Evolutionary conservation across 441 rosid species (phyloP).

Genomic region (Pelargonium cotyledonis): DNA sequence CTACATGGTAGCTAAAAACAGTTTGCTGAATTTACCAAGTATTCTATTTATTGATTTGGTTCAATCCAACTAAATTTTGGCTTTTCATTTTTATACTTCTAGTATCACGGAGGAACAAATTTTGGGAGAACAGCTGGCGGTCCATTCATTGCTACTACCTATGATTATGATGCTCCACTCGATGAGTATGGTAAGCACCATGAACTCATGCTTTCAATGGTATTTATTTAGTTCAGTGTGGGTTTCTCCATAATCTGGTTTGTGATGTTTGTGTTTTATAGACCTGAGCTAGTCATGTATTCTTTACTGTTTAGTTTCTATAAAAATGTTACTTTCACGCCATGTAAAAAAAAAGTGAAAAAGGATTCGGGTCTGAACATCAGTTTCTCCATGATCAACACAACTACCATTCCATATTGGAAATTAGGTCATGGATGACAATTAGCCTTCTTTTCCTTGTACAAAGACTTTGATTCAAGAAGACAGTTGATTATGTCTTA

Average conservation of each 20-base stretch:
- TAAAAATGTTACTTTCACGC: background rate
- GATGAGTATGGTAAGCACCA: constrained; percentile 78
- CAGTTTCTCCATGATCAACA: too few species aligned
- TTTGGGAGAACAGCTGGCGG: constrained; percentile 99
- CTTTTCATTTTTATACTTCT: constrained; percentile 20
- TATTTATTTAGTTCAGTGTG: background rate
- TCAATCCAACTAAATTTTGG: constrained; percentile 15
- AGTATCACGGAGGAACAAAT: constrained; percentile 99
- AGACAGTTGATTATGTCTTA: too few species aligned
- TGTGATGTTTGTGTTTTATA: background rate
- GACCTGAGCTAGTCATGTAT: background rate
- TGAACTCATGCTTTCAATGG: background rate
- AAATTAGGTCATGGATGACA: too few species aligned
- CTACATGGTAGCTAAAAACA: too few species aligned
- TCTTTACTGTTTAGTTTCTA: too few species aligned
- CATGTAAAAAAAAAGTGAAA: background rate
- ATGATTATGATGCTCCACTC: constrained; percentile 95
- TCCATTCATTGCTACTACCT: constrained; percentile 95
- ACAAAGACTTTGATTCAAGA: too few species aligned
- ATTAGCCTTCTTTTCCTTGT: too few species aligned
- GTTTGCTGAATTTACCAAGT: too few species aligned
- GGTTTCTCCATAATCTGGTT: background rate
- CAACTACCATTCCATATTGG: too few species aligned
- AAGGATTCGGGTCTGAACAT: too few species aligned
- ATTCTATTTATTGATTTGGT: background rate